Evolutionary conservation across 1,284 basidiomycete genomes (phyloP), one percentile per base, ranked within the genome.

Genomic region (Mycena citricolor): DNA sequence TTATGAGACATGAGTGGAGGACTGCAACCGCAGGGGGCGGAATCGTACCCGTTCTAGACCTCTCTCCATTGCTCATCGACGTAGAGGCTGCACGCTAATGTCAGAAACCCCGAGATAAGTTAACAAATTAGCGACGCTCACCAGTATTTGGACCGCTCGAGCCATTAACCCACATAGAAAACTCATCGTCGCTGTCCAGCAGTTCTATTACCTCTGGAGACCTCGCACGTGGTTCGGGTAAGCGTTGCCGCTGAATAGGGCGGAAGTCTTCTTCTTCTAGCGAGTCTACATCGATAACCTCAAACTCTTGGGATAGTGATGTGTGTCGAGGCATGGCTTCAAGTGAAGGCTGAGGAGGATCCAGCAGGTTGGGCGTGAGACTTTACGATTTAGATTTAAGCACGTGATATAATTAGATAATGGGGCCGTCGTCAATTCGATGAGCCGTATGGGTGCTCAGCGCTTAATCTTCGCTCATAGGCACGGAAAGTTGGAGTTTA

Each of bases 161-260:
- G 21, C 13, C 10, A 14, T 26, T 4, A 32, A 20, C 29, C 14
- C 19, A 31, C 23, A 17, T 54, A 44, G 61, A 59, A 28, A 70
- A 70, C 17, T 76, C 70, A 47, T 77, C 75, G 43, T 65, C 68
- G 51, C 76, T 73, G 8, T 65, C 47, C 25, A 76, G 42, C 33
- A 69, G 31, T 37, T 52, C 59, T 16, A 67, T 66, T 32, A 66
- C 47, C 17, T 62, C 60, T 19, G 33, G 44, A 0, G 42, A 26
- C 20, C 44, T 41, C 14, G 55, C 47, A 17, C 54, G 46, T 37
- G 44, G 54, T 32, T 56, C 55, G 36, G 39, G 45, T 26, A 60
- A 12, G 23, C 56, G 55, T 37, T 63, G 52, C 40, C 64, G 59
- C 48, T 60, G 67, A 20, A 32, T 48, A 8, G 66, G 54, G 40